These are phyloP conservation scores for Candida pseudoglaebosa DNA, from an alignment of 805 yeast genomes.

Conservation along the genomic window DNA sequence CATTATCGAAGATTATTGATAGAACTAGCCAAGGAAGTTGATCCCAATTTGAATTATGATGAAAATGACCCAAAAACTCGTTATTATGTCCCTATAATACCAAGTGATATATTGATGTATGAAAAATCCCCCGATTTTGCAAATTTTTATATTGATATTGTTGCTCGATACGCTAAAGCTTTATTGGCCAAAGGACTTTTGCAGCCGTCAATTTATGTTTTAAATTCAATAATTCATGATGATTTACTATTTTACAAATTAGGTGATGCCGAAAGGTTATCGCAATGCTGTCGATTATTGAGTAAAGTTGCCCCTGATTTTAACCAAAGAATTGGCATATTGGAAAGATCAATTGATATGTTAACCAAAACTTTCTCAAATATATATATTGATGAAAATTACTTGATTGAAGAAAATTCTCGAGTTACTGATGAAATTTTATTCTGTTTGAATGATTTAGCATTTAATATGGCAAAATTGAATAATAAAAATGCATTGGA, in stretches of 20 bases:
- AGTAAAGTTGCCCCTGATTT: constrained; percentile 20
- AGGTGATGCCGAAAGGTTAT: constrained; percentile 39
- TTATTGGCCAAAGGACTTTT: constrained; percentile 38
- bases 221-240: constrained; percentile 28
- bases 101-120: constrained; percentile 24
- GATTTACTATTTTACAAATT: constrained; percentile 33
- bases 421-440: constrained; percentile 36
- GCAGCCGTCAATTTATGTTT: constrained; percentile 24
- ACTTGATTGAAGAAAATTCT: constrained; percentile 22
- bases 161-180: constrained; percentile 37
- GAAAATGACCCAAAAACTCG: constrained; percentile 21
- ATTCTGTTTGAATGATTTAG: constrained; percentile 29
- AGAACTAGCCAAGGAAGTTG: constrained; percentile 26
- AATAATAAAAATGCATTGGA: constrained; percentile 13
- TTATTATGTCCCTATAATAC: constrained; percentile 33
- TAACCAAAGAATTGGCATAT: constrained; percentile 20
- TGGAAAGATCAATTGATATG: constrained; percentile 31
- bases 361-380: constrained; percentile 25
- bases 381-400: constrained; percentile 20
- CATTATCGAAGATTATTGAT: constrained; percentile 37
- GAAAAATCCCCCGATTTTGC: constrained; percentile 29
- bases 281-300: constrained; percentile 36
- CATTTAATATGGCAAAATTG: constrained; percentile 25
- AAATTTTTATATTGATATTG: constrained; percentile 41
- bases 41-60: constrained; percentile 22